These are phyloP conservation scores for Saitozyma sp. DNA, from an alignment of 768 basidiomycete species.

Conservation along the genomic window DNA sequence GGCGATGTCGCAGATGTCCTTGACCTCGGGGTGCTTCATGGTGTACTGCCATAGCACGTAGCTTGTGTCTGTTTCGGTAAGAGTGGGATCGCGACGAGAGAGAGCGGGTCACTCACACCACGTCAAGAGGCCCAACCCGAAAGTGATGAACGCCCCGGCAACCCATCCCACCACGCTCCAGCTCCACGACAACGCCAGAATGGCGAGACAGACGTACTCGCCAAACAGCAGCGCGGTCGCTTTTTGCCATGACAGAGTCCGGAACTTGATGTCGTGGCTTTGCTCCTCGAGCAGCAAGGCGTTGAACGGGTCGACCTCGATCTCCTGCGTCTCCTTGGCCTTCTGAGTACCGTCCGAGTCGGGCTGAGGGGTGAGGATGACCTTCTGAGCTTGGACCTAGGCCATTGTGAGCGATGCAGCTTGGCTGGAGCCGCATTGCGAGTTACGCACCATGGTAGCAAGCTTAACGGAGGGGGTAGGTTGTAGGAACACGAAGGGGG, in stretches of 20 bases:
- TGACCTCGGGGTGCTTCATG: conserved; percentile 58
- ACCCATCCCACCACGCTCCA: conserved; percentile 46
- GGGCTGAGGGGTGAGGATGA: conserved; percentile 8
- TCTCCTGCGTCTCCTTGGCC: conserved; percentile 4
- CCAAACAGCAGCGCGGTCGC: conserved; percentile 40
- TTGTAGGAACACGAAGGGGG: too few species aligned
- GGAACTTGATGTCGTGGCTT: conserved; percentile 38
- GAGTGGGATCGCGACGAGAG: neutral
- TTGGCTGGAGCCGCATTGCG: too few species aligned
- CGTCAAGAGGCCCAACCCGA: conserved; percentile 35
- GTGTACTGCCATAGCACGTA: conserved; percentile 59
- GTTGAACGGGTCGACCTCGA: conserved; percentile 35
- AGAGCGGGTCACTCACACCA: conserved; percentile 32
- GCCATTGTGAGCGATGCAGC: neutral
- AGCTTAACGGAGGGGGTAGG: too few species aligned
- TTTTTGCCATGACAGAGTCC: conserved; percentile 44
- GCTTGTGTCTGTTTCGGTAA: conserved; percentile 53
- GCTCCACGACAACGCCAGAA: conserved; percentile 42
- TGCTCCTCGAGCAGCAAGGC: conserved; percentile 32
- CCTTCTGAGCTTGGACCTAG: conserved; percentile 7
- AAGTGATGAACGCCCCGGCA: conserved; percentile 44
- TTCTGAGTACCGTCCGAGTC: conserved; percentile 7
- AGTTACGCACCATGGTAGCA: too few species aligned
- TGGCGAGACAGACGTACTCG: conserved; percentile 47
- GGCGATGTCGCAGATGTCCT: conserved; percentile 61